phyloP scores from a whole-genome alignment of 108 stramenopile species.

The Skeletonema menzelii region DNA sequence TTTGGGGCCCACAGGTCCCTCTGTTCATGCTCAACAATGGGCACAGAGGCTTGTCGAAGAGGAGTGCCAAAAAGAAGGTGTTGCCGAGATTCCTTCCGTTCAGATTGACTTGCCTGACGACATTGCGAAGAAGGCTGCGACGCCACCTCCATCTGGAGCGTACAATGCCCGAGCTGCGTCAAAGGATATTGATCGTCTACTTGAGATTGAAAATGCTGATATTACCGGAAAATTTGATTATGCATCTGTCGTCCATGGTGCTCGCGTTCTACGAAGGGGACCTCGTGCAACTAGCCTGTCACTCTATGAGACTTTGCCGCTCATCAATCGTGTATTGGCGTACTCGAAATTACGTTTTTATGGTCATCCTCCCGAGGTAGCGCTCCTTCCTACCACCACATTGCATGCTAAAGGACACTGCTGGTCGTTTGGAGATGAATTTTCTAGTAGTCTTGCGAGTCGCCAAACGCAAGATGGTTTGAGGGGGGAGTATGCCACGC shows the following conservation, averaged over 20 bases:
- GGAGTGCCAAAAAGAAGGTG: conserved; percentile 29
- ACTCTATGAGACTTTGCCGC: conserved; percentile 59
- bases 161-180: conserved; percentile 25
- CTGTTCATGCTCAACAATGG: conserved; percentile 19
- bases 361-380: conserved; percentile 81
- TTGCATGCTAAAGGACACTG: conserved; percentile 71
- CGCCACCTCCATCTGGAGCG: background rate
- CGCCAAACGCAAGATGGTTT: conserved; percentile 30
- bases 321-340: conserved; percentile 67
- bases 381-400: conserved; percentile 67
- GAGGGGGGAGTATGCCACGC: conserved; percentile 63
- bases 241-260: conserved; percentile 67
- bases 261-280: conserved; percentile 56
- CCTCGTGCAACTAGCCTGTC: conserved; percentile 70
- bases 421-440: conserved; percentile 71
- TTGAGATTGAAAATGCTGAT: conserved; percentile 71
- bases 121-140: background rate
- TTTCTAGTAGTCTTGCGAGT: conserved; percentile 1
- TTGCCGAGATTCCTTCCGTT: conserved; percentile 10
- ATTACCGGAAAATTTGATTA: conserved; percentile 66
- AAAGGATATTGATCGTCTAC: conserved; percentile 47
- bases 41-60: conserved; percentile 37
- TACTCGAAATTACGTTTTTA: conserved; percentile 62
- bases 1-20: conserved; percentile 4
- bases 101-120: conserved; percentile 8